These are phyloP conservation scores for Xylariaceae sp. DNA, from an alignment of 2,329 filamentous ascomycete genomes.

Conservation along the genomic window DNA sequence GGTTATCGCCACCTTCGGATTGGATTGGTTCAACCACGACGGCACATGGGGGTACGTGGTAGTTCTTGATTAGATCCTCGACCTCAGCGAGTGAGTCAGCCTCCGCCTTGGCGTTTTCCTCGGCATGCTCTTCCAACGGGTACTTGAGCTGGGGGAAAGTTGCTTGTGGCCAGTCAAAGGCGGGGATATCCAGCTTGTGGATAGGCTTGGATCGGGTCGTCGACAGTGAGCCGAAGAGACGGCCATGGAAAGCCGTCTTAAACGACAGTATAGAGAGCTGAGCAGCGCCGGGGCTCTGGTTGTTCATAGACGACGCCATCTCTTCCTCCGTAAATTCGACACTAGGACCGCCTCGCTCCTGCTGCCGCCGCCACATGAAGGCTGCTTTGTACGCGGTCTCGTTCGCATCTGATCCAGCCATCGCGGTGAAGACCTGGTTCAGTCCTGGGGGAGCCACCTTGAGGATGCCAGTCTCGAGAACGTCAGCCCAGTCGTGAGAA, in stretches of 20 bases:
- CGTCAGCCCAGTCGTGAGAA: conserved; percentile 79
- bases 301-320: conserved; percentile 77
- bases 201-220: conserved; percentile 93
- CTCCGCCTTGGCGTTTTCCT: conserved; percentile 84
- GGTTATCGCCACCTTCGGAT: conserved; percentile 94
- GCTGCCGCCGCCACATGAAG: conserved; percentile 88
- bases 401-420: conserved; percentile 90
- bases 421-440: conserved; percentile 88
- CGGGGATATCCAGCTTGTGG: conserved; percentile 93
- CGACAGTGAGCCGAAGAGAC: conserved; percentile 84
- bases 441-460: conserved; percentile 83
- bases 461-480: conserved; percentile 81
- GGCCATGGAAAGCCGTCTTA: conserved; percentile 87
- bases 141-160: conserved; percentile 87
- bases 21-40: conserved; percentile 90
- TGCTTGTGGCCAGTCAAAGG: conserved; percentile 94
- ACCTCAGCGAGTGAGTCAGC: conserved; percentile 81
- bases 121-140: conserved; percentile 78
- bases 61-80: conserved; percentile 80
- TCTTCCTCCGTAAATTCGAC: conserved; percentile 84
- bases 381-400: conserved; percentile 95
- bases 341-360: conserved; percentile 77
- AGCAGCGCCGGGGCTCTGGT: conserved; percentile 78
- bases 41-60: conserved; percentile 80
- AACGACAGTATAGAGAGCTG: conserved; percentile 87